phyloP scores from a whole-genome alignment of 345 rosid species.

The Eutrema heterophyllum region DNA sequence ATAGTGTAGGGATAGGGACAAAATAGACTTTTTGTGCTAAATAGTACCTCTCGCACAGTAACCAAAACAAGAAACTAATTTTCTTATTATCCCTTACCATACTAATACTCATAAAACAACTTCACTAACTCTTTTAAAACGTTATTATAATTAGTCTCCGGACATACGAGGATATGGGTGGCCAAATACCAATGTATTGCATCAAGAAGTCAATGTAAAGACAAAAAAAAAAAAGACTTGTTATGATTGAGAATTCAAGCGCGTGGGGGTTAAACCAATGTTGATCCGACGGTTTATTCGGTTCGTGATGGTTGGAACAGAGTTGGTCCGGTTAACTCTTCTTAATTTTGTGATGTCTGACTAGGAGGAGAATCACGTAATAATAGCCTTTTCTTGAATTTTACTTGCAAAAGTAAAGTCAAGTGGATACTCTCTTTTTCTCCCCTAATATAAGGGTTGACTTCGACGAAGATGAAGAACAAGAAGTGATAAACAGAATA shows the following conservation, averaged over 20 bases:
- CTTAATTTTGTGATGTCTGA: not conserved
- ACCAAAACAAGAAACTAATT: too few species aligned
- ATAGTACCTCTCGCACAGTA: too few species aligned
- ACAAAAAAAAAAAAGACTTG: not conserved
- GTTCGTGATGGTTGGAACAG: not conserved
- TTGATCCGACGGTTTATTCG: not conserved
- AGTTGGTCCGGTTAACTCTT: not conserved
- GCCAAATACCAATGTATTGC: not conserved
- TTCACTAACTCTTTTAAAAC: not conserved
- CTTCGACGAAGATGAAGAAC: not conserved
- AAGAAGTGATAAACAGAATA: not conserved
- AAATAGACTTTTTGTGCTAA: too few species aligned
- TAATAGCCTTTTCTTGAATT: not conserved
- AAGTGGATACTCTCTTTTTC: not conserved
- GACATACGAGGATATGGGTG: not conserved
- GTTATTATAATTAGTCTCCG: not conserved
- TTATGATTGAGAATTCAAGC: not conserved
- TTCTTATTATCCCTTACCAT: too few species aligned
- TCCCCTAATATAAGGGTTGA: not conserved
- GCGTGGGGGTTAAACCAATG: not conserved
- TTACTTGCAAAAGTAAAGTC: not conserved
- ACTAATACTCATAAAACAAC: too few species aligned
- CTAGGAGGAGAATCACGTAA: not conserved
- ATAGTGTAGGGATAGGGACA: too few species aligned
- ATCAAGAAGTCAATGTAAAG: not conserved